Evolutionary conservation across 192 early-diverging fungal genomes (phyloP).

Genomic region (Rhizophagus prolifer): DNA sequence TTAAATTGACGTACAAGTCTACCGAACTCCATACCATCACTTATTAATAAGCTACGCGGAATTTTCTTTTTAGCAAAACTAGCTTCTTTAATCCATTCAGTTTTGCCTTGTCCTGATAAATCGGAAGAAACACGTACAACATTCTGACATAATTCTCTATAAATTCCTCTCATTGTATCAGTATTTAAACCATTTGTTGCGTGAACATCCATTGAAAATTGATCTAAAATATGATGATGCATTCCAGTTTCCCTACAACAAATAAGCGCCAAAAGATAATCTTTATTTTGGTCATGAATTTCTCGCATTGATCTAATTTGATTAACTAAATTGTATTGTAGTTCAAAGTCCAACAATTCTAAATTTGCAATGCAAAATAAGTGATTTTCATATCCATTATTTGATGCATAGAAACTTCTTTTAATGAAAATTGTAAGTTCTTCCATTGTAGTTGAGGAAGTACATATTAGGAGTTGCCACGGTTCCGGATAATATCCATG

Average conservation of each 20-base stretch:
- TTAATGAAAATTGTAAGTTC: constrained; percentile 25
- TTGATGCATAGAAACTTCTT: constrained; percentile 28
- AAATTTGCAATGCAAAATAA: constrained; percentile 29
- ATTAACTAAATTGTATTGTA: constrained; percentile 28
- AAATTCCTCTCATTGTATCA: constrained; percentile 13
- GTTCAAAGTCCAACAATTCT: constrained; percentile 25
- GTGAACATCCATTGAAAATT: constrained; percentile 23
- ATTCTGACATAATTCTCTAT: constrained; percentile 22
- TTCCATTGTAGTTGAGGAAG: constrained; percentile 25
- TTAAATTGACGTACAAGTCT: constrained; percentile 15
- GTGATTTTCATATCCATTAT: constrained; percentile 15
- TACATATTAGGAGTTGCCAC: constrained; percentile 29
- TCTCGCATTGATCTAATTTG: background rate
- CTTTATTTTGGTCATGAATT: background rate
- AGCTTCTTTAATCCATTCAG: constrained; percentile 26
- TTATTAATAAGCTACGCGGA: constrained; percentile 19
- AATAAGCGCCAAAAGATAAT: constrained; percentile 18
- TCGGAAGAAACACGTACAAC: constrained; percentile 23
- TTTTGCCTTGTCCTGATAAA: constrained; percentile 26
- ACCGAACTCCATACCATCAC: constrained; percentile 18
- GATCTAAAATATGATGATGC: constrained; percentile 30
- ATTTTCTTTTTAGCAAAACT: background rate
- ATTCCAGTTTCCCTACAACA: constrained; percentile 24
- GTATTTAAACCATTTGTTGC: constrained; percentile 9
- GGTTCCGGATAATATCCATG: constrained; percentile 24